Conservation (phyloP, 768 basidiomycete species). For the Auriscalpium vulgare region DNA sequence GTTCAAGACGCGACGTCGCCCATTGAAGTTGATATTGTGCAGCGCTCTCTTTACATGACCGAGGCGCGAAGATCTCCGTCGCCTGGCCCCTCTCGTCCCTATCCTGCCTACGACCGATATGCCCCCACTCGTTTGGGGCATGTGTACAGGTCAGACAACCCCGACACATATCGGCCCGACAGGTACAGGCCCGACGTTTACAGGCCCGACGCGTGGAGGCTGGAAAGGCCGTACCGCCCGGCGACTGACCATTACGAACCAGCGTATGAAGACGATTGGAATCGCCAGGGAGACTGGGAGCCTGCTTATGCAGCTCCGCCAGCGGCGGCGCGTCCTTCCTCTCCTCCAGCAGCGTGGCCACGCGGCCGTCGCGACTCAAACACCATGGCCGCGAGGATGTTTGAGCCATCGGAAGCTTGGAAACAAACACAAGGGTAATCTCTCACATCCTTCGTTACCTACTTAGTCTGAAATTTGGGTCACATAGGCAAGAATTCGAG, state of each 20-base stretch:
- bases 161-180: constrained; percentile 32
- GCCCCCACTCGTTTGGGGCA: constrained; percentile 31
- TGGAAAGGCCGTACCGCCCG: constrained; percentile 31
- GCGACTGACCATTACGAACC: constrained; percentile 1
- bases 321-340: constrained; percentile 35
- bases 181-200: constrained; percentile 3
- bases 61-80: constrained; percentile 39
- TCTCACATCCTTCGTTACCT: not conserved
- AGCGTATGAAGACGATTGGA: constrained; percentile 38
- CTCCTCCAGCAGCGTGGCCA: constrained; percentile 6
- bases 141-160: constrained; percentile 31
- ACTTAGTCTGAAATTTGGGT: not conserved
- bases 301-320: constrained; percentile 21
- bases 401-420: constrained; percentile 71
- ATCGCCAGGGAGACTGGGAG: constrained; percentile 36
- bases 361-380: constrained; percentile 20
- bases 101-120: constrained; percentile 43
- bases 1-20: not conserved
- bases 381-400: constrained; percentile 43
- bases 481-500: not conserved
- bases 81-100: constrained; percentile 37
- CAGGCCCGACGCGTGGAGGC: constrained; percentile 37
- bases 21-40: not conserved
- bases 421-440: constrained; percentile 48
- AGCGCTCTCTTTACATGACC: constrained; percentile 10